phyloP scores from a whole-genome alignment of 352 stramenopile species.

The Globisporangium splendens region DNA sequence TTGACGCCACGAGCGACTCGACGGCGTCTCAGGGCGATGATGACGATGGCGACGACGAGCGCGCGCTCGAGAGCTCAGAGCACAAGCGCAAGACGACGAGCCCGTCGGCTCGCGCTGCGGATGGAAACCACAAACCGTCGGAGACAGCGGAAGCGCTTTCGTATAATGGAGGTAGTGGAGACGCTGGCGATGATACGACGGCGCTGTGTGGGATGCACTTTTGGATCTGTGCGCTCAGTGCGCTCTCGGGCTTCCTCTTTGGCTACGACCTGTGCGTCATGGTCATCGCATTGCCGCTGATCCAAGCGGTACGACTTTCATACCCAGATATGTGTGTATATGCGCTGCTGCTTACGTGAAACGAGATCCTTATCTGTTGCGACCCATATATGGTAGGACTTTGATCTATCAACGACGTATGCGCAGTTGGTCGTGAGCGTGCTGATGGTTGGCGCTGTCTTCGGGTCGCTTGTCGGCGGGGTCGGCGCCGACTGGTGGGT shows the following conservation, averaged over 20 bases:
- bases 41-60: background rate
- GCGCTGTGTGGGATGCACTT: slow-evolving; percentile 26
- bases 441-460: slow-evolving; percentile 63
- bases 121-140: background rate
- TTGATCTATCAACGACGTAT: slow-evolving; percentile 44
- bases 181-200: too few species aligned
- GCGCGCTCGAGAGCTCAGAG: too few species aligned
- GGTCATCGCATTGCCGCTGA: slow-evolving; percentile 64
- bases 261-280: slow-evolving; percentile 79
- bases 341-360: background rate
- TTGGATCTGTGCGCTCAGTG: slow-evolving; percentile 56
- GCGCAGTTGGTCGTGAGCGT: slow-evolving; percentile 62
- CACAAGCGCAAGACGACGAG: too few species aligned
- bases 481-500: slow-evolving; percentile 49
- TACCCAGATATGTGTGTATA: too few species aligned
- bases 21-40: background rate
- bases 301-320: slow-evolving; percentile 31
- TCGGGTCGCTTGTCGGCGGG: slow-evolving; percentile 54
- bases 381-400: slow-evolving; percentile 21
- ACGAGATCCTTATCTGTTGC: background rate
- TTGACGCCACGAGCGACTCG: too few species aligned
- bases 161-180: background rate
- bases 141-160: background rate
- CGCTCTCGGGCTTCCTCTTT: slow-evolving; percentile 69
- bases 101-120: too few species aligned